phyloP scores from a whole-genome alignment of 306 rosid species.

The Biancaea sappan region DNA sequence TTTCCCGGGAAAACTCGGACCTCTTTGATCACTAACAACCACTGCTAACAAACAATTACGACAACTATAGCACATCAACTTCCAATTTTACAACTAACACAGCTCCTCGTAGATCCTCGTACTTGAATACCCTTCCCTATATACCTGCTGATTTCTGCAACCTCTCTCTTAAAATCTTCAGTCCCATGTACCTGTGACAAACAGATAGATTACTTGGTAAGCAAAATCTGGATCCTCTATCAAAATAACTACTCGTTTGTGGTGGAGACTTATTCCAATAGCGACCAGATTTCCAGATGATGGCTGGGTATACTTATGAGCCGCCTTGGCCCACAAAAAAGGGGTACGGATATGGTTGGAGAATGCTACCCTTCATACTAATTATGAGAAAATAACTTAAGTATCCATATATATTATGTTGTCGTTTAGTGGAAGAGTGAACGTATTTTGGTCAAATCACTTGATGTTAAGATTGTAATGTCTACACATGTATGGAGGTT shows the following conservation, averaged over 20 bases:
- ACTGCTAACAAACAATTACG: slow-evolving; percentile 43
- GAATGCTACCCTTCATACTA: too few relatives aligned
- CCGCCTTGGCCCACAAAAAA: too few relatives aligned
- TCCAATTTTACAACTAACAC: slow-evolving; percentile 33
- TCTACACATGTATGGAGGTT: too few relatives aligned
- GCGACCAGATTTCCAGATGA: too few relatives aligned
- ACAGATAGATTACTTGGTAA: slow-evolving; percentile 3
- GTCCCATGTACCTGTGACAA: slow-evolving; percentile 88
- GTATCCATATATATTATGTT: too few relatives aligned
- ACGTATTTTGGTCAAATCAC: too few relatives aligned
- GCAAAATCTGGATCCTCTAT: background rate
- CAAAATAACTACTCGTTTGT: too few relatives aligned
- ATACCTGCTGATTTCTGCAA: slow-evolving; percentile 62
- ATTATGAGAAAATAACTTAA: too few relatives aligned
- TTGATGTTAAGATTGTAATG: too few relatives aligned
- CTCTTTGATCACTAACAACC: slow-evolving; percentile 26
- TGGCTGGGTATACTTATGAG: background rate
- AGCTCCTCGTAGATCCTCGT: slow-evolving; percentile 30
- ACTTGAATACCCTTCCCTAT: slow-evolving; percentile 40
- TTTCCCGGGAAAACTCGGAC: slow-evolving; percentile 18
- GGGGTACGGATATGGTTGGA: too few relatives aligned
- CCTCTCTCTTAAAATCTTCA: slow-evolving; percentile 78
- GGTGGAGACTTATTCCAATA: too few relatives aligned
- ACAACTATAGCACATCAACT: slow-evolving; percentile 35
- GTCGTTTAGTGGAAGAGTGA: too few relatives aligned